These are phyloP conservation scores for Podospora pseudopauciseta DNA, from an alignment of 495 filamentous ascomycete species.

Conservation along the genomic window DNA sequence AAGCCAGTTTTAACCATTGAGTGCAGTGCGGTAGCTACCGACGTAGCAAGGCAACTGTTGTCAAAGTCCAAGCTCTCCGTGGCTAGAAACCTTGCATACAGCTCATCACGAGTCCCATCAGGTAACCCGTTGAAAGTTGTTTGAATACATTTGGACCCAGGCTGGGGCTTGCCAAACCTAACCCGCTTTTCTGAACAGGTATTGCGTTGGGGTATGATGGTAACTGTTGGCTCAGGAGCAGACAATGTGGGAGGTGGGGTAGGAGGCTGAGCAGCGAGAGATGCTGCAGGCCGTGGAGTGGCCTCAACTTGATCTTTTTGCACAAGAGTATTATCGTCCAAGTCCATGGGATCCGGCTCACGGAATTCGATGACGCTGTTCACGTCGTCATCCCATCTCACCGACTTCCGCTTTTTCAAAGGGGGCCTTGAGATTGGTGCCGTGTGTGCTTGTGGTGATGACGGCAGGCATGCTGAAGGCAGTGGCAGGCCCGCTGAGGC, in stretches of 20 bases:
- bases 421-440: neutral
- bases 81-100: slow-evolving; percentile 36
- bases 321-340: slow-evolving; percentile 20
- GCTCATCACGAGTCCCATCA: slow-evolving; percentile 24
- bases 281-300: neutral
- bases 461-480: neutral
- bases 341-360: slow-evolving; percentile 25
- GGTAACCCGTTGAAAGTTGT: slow-evolving; percentile 35
- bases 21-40: slow-evolving; percentile 18
- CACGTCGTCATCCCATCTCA: slow-evolving; percentile 34
- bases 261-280: neutral
- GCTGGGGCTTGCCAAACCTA: slow-evolving; percentile 20
- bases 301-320: neutral
- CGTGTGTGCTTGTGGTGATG: neutral
- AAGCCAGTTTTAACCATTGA: slow-evolving; percentile 12
- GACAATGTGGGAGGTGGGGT: slow-evolving; percentile 9
- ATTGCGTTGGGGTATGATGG: slow-evolving; percentile 3
- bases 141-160: slow-evolving; percentile 14
- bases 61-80: slow-evolving; percentile 32
- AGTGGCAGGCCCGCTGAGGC: neutral
- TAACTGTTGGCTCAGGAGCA: slow-evolving; percentile 4
- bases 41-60: slow-evolving; percentile 31
- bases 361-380: slow-evolving; percentile 8
- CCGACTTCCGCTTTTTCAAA: slow-evolving; percentile 37
- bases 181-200: slow-evolving; percentile 30